Conservation (phyloP, 2,329 filamentous ascomycete species). For the Cladorrhinum sp. region DNA sequence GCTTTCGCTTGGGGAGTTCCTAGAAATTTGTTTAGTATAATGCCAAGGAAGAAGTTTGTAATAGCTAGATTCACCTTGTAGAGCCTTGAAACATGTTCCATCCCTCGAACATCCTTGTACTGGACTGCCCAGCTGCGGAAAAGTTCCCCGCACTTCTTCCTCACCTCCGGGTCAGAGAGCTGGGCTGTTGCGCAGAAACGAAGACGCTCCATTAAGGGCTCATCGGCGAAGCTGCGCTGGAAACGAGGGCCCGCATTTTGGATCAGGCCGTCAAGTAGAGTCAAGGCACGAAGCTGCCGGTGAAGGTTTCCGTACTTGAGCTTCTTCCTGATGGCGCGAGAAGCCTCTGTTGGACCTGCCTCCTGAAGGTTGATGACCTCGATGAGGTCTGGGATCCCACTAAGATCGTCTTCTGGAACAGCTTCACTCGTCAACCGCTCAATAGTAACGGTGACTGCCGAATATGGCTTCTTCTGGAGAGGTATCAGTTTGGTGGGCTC, state of each 20-base stretch:
- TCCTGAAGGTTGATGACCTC: constrained; percentile 89
- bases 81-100: constrained; percentile 75
- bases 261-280: constrained; percentile 87
- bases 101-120: constrained; percentile 76
- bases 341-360: constrained; percentile 83
- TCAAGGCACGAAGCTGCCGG: constrained; percentile 82
- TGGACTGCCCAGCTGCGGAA: constrained; percentile 83
- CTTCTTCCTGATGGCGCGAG: constrained; percentile 92
- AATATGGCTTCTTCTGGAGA: constrained; percentile 76
- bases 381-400: constrained; percentile 88
- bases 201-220: constrained; percentile 85
- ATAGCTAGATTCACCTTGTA: constrained; percentile 53
- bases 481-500: background rate
- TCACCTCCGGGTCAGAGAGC: constrained; percentile 81
- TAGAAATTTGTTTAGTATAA: constrained; percentile 27
- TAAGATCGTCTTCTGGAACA: constrained; percentile 86
- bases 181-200: constrained; percentile 83
- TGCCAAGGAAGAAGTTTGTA: background rate
- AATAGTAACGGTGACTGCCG: constrained; percentile 88
- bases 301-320: constrained; percentile 97
- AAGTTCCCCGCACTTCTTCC: constrained; percentile 79
- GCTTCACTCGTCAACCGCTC: constrained; percentile 87
- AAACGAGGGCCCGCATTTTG: constrained; percentile 90
- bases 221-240: constrained; percentile 83
- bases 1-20: constrained; percentile 65